Conservation (phyloP, 768 basidiomycete genomes). For the Pleurotus citrinopileatus region DNA sequence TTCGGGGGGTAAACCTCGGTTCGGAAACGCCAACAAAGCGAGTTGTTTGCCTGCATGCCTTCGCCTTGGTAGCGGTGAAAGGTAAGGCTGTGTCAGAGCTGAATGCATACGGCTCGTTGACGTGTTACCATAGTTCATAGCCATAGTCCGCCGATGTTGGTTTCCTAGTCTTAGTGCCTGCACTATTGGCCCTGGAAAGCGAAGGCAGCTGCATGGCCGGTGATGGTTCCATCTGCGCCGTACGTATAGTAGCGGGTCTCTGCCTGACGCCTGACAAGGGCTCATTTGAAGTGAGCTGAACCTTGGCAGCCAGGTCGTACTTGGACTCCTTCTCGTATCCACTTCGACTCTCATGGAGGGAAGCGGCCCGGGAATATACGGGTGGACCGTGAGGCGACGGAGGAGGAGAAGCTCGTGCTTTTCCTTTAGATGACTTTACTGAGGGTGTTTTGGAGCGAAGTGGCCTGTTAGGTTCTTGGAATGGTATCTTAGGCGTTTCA, state of each 20-base stretch:
- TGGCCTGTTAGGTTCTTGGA: constrained; percentile 1
- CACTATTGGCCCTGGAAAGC: not conserved
- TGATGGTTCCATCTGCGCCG: constrained; percentile 52
- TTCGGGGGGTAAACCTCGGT: too few relatives aligned
- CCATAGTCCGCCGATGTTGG: not conserved
- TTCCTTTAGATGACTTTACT: not conserved
- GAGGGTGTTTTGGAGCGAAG: not conserved
- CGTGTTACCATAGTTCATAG: constrained; percentile 1
- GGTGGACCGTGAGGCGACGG: constrained; percentile 7
- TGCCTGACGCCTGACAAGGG: not conserved
- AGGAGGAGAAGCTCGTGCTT: not conserved
- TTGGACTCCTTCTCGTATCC: not conserved
- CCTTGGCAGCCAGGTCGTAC: constrained; percentile 1
- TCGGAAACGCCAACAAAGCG: too few relatives aligned
- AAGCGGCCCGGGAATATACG: constrained; percentile 11
- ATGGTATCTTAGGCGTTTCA: constrained; percentile 16
- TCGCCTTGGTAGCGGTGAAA: too few relatives aligned
- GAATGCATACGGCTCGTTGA: not conserved
- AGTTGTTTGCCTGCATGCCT: too few relatives aligned
- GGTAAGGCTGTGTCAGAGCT: too few relatives aligned
- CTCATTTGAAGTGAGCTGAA: not conserved
- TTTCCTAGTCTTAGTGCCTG: not conserved
- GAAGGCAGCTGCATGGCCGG: constrained; percentile 48
- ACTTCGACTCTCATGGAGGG: constrained; percentile 14
- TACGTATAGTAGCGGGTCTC: constrained; percentile 36